Percentiles rank a stretch among this genome's conserved stretches.
phyloP scores from a whole-genome alignment of 2,329 filamentous ascomycete genomes.

The Neofusicoccum kwambonambiense region DNA sequence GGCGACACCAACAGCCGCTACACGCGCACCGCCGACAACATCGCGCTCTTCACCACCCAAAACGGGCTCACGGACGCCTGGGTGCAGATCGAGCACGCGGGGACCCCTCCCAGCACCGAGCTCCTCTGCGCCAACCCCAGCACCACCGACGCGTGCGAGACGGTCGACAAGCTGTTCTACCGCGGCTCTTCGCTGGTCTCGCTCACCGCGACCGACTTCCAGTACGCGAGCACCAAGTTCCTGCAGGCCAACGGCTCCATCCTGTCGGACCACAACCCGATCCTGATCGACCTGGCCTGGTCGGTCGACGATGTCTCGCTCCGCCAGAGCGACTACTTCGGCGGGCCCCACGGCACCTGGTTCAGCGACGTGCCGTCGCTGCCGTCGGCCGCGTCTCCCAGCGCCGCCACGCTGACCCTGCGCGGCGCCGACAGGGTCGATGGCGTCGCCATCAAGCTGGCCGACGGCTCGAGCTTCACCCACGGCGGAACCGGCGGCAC shows the following conservation, averaged over 20 bases:
- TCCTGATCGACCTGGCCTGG: slow-evolving; percentile 54
- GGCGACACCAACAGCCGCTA: slow-evolving; percentile 68
- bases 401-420: slow-evolving; percentile 40
- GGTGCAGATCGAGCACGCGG: slow-evolving; percentile 51
- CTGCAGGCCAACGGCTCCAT: slow-evolving; percentile 56
- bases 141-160: slow-evolving; percentile 57
- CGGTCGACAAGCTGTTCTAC: slow-evolving; percentile 67
- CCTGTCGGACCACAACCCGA: slow-evolving; percentile 64
- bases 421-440: slow-evolving; percentile 53
- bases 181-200: slow-evolving; percentile 49
- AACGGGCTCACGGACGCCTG: slow-evolving; percentile 59
- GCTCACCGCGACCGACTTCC: slow-evolving; percentile 51
- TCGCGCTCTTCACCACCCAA: slow-evolving; percentile 50
- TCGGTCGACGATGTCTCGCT: slow-evolving; percentile 34
- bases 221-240: slow-evolving; percentile 58
- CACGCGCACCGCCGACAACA: slow-evolving; percentile 55
- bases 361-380: slow-evolving; percentile 53
- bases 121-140: slow-evolving; percentile 59
- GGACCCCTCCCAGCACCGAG: slow-evolving; percentile 25
- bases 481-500: slow-evolving; percentile 58
- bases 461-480: slow-evolving; percentile 48
- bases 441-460: slow-evolving; percentile 48
- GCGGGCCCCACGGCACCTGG: slow-evolving; percentile 53
- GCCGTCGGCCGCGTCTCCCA: slow-evolving; percentile 35
- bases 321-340: slow-evolving; percentile 48